Evolutionary conservation across 2,329 filamentous ascomycete species (phyloP).

Genomic region (Colletotrichum sp.): DNA sequence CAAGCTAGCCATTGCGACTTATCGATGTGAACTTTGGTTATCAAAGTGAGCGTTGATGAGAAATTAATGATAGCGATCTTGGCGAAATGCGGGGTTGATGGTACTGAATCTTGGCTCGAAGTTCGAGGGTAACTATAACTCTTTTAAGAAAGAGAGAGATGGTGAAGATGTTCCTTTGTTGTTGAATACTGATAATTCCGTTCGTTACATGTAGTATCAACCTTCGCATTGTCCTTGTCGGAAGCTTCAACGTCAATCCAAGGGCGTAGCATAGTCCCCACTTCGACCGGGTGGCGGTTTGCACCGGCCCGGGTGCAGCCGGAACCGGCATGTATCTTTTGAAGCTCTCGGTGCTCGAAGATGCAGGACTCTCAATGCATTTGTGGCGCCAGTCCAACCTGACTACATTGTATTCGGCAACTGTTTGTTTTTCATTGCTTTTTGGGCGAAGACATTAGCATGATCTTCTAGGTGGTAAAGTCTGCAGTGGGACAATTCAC

Average conservation of each 20-base stretch:
- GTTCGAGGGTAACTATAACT: neutral
- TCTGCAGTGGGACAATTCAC: neutral
- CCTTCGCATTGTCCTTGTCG: neutral
- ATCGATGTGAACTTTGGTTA: neutral
- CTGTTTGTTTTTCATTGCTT: too few species aligned
- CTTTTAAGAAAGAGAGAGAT: neutral
- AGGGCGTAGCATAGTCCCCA: neutral
- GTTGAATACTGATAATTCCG: neutral
- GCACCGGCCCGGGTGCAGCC: neutral
- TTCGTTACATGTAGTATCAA: neutral
- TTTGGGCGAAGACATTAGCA: neutral
- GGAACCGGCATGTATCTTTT: neutral
- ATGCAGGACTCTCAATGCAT: neutral
- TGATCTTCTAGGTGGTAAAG: neutral
- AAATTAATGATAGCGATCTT: neutral
- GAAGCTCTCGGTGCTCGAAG: neutral
- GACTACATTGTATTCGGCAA: too few species aligned
- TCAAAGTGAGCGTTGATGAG: neutral
- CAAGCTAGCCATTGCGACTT: constrained; percentile 5
- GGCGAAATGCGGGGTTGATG: neutral
- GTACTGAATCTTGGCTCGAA: neutral
- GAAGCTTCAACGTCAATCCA: neutral
- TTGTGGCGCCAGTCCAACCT: neutral
- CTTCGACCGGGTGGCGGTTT: neutral
- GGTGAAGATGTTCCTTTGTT: accelerated